A percentile compares a stretch with the other conserved stretches of the same genome.
Evolutionary conservation across 1,284 basidiomycete genomes (phyloP).

Genomic region (Papiliotrema laurentii): DNA sequence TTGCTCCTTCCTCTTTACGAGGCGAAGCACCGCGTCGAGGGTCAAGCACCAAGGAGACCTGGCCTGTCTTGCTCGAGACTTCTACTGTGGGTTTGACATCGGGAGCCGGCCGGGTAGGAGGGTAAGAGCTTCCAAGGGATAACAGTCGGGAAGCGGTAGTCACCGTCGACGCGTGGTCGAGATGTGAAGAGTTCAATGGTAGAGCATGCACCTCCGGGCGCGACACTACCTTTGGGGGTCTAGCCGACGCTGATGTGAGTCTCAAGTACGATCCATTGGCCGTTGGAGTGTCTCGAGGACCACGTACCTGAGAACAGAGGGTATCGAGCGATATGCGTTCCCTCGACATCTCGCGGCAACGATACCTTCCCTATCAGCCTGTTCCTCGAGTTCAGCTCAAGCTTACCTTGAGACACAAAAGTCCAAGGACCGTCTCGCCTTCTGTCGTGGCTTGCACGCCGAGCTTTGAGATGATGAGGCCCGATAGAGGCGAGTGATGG

Average conservation of each 20-base stretch:
- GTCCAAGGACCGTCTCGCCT: conserved; percentile 18
- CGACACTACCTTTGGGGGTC: no score
- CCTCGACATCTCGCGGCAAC: conserved; percentile 23
- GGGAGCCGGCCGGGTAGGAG: conserved; percentile 10
- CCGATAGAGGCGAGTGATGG: conserved; percentile 1
- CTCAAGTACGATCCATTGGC: conserved; percentile 15
- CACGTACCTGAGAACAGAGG: conserved; percentile 29
- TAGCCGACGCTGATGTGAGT: conserved; percentile 20
- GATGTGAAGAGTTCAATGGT: conserved; percentile 18
- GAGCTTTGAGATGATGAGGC: conserved; percentile 32
- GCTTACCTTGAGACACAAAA: conserved; percentile 37
- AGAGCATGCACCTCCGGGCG: conserved; percentile 35
- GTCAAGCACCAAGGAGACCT: conserved; percentile 32
- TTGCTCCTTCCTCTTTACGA: conserved; percentile 7
- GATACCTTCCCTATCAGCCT: conserved; percentile 14
- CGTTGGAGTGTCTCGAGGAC: not conserved
- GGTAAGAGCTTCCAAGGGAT: conserved; percentile 20
- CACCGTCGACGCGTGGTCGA: conserved; percentile 7
- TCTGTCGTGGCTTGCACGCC: conserved; percentile 29
- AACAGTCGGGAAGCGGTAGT: conserved; percentile 22
- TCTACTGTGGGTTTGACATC: conserved; percentile 25
- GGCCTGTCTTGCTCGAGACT: conserved; percentile 30
- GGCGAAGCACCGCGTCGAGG: conserved; percentile 1
- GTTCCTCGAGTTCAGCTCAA: not conserved
- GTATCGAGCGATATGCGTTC: conserved; percentile 21